Evolutionary conservation across 225 moss, liverwort and hornwort species (phyloP), one percentile per base, ranked within the genome.

Genomic region (Takakia lepidozioides): DNA sequence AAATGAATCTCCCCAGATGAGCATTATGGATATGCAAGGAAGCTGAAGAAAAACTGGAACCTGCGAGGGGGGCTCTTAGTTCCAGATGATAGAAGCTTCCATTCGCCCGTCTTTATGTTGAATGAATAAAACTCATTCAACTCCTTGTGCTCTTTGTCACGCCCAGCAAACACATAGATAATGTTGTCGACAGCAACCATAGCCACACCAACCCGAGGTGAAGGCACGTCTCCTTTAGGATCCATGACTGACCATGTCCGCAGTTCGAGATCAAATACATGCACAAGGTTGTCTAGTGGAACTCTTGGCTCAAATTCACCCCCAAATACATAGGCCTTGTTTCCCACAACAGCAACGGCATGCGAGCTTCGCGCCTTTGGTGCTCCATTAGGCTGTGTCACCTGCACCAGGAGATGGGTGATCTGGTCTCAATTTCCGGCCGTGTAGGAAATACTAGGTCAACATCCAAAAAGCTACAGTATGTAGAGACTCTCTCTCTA

Each of bases 281-380:
- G 74, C 0, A 95, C 53, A 43, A 66, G 57, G 30, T 89, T 89
- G 61, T 89, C 79, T 18, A 93, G 29, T 3, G 93, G 89, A 44
- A 93, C 86, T 40, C 93, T 59, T 5, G 93, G 89, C 70, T 86
- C 86, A 29, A 84, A 73, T 29, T 93, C 93, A 15, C 93, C 93
- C 0, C 88, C 93, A 37, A 93, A 93, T 1, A 88, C 83, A 47
- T 65, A 93, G 1, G 86, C 93, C 56, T 79, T 84, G 29, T 68
- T 60, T 43, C 74, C 79, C 11, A 89, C 75, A 6, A 89, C 63
- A 45, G 81, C 79, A 56, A 84, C 84, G 25, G 86, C 86, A 51
- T 89, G 93, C 15, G 89, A 93, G 35, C 93, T 93, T 49, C 93
- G 67, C 3, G 93, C 77, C 21, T 49, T 59, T 1, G 93, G 93